Evolutionary conservation across 2,329 filamentous ascomycete genomes (phyloP).

Genomic region (Tolypocladium guangdongense): DNA sequence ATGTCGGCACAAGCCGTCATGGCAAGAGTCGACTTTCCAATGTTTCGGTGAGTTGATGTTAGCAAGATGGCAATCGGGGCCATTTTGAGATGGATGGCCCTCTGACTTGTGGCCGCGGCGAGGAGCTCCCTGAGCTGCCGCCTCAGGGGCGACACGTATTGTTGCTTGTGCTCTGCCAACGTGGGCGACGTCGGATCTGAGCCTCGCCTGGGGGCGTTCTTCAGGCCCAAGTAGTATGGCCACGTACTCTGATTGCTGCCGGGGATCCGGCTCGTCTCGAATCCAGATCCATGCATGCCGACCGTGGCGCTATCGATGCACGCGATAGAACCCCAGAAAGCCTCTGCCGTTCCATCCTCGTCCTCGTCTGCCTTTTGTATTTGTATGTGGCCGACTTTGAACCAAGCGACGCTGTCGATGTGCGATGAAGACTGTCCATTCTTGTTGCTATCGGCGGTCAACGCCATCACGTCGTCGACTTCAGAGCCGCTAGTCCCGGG

Average conservation of each 20-base stretch:
- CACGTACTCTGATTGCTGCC: constrained; percentile 66
- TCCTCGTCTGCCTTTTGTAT: constrained; percentile 41
- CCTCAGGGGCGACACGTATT: constrained; percentile 47
- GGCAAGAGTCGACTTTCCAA: constrained; percentile 79
- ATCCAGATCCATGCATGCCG: constrained; percentile 85
- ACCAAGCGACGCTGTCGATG: constrained; percentile 72
- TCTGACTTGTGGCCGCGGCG: constrained; percentile 75
- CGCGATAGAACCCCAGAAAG: constrained; percentile 76
- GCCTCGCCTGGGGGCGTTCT: constrained; percentile 44
- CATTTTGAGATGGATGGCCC: constrained; percentile 77
- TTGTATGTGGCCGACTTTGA: constrained; percentile 70
- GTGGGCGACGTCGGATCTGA: constrained; percentile 27
- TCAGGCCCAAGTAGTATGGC: constrained; percentile 81
- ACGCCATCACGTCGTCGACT: constrained; percentile 58
- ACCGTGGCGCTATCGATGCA: constrained; percentile 80
- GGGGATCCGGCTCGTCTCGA: constrained; percentile 70
- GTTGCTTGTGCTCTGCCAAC: constrained; percentile 33
- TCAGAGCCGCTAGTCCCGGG: constrained; percentile 45
- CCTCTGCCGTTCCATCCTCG: constrained; percentile 50
- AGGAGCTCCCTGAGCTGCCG: constrained; percentile 74
- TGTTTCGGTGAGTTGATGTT: constrained; percentile 83
- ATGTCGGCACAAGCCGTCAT: constrained; percentile 73
- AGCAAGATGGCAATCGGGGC: constrained; percentile 81
- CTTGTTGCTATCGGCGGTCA: constrained; percentile 31
- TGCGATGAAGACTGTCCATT: constrained; percentile 15